A percentile compares a stretch with the other conserved stretches of the same genome.
phyloP scores from a whole-genome alignment of 768 basidiomycete species.

The Suillus subluteus region DNA sequence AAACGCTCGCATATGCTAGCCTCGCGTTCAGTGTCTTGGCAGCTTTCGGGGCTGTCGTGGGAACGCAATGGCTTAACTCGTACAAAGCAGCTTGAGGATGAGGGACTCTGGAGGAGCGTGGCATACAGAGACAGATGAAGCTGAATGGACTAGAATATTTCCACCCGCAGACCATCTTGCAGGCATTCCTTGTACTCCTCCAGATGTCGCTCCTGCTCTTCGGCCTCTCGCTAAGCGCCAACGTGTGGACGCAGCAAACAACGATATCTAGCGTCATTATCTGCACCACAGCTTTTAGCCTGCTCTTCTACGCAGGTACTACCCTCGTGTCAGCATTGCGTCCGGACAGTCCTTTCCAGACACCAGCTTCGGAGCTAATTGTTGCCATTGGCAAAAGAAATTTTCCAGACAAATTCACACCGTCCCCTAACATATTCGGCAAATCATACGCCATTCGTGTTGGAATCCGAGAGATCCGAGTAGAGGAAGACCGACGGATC shows the following conservation, averaged over 20 bases:
- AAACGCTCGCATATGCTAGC: not conserved
- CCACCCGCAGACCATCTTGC: constrained; percentile 18
- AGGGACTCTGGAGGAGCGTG: constrained; percentile 12
- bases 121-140: constrained; percentile 22
- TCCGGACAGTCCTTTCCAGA: constrained; percentile 21
- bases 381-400: not conserved
- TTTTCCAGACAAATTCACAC: not conserved
- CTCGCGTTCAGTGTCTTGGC: not conserved
- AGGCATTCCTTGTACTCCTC: constrained; percentile 19
- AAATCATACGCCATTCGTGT: not conserved
- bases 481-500: too few species aligned
- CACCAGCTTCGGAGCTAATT: constrained; percentile 17
- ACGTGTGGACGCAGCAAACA: constrained; percentile 16
- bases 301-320: constrained; percentile 19
- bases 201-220: constrained; percentile 27
- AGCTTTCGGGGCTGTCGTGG: not conserved
- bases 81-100: not conserved
- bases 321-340: constrained; percentile 14
- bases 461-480: too few species aligned
- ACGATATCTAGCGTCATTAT: constrained; percentile 15
- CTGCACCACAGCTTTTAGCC: constrained; percentile 14
- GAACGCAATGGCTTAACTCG: not conserved
- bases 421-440: not conserved
- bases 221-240: constrained; percentile 16
- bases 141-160: constrained; percentile 21